These are phyloP conservation scores for Diplocarpon rosae DNA, from an alignment of 2,329 filamentous ascomycete species.

Conservation along the genomic window DNA sequence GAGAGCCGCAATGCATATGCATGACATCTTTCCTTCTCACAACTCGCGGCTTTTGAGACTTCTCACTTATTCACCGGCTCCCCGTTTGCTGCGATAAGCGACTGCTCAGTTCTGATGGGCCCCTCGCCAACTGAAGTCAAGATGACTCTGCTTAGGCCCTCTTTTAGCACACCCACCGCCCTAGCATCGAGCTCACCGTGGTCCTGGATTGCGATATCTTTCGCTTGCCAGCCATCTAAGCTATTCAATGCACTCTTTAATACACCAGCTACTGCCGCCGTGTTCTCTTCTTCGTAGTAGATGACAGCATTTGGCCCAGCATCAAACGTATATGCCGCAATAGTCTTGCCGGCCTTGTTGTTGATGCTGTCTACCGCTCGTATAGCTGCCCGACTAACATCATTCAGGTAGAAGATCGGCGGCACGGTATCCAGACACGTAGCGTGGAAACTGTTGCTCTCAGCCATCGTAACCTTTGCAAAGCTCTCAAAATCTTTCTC, in stretches of 20 bases:
- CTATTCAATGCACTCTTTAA: slow-evolving; percentile 57
- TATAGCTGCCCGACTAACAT: slow-evolving; percentile 78
- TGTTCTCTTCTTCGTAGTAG: slow-evolving; percentile 80
- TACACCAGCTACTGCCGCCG: slow-evolving; percentile 60
- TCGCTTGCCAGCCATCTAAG: slow-evolving; percentile 62
- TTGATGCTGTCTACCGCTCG: slow-evolving; percentile 86
- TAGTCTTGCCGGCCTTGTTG: slow-evolving; percentile 59
- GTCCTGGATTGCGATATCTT: slow-evolving; percentile 36
- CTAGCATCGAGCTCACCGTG: slow-evolving; percentile 52
- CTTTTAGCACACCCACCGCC: slow-evolving; percentile 55
- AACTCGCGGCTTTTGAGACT: background rate
- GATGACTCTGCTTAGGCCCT: slow-evolving; percentile 81
- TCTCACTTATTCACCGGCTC: slow-evolving; percentile 20
- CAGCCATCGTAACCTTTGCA: slow-evolving; percentile 85
- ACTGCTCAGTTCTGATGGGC: slow-evolving; percentile 67
- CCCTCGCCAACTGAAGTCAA: slow-evolving; percentile 86
- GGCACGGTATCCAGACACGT: slow-evolving; percentile 91
- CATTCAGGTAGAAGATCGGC: slow-evolving; percentile 98
- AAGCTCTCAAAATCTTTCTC: slow-evolving; percentile 76
- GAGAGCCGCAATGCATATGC: background rate
- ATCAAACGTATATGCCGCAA: slow-evolving; percentile 95
- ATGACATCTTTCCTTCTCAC: slow-evolving; percentile 2
- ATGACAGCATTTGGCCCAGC: slow-evolving; percentile 94
- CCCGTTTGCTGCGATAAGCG: slow-evolving; percentile 62
- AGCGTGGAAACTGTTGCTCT: slow-evolving; percentile 95